Conservation (phyloP, 306 rosid species). For the Pterocarpus macrocarpus region DNA sequence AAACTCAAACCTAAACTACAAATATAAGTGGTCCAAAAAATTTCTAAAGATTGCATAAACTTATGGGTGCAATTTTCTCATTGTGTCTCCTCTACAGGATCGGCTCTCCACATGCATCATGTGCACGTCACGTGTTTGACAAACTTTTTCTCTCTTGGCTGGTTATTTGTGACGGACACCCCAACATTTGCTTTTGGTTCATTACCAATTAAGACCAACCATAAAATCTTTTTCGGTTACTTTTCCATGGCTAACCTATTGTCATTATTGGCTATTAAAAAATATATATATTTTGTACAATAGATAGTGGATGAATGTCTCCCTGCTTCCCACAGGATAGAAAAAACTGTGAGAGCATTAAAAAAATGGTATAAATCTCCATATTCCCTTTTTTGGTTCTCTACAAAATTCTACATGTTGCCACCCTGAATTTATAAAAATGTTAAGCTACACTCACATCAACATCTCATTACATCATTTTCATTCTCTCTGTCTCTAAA, state of each 20-base stretch:
- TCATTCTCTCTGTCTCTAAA: neutral
- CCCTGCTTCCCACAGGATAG: slow-evolving; percentile 33
- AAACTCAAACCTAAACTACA: no score
- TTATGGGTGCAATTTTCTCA: neutral
- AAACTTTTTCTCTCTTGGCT: slow-evolving; percentile 21
- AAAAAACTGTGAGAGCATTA: neutral
- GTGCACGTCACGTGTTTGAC: slow-evolving; percentile 44
- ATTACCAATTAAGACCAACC: slow-evolving; percentile 10
- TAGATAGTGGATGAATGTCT: slow-evolving; percentile 48
- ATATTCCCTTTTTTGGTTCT: slow-evolving; percentile 33
- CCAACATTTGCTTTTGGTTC: slow-evolving; percentile 30
- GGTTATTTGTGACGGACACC: neutral
- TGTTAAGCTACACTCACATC: slow-evolving; percentile 36
- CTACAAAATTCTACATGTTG: slow-evolving; percentile 42
- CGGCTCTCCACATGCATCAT: slow-evolving; percentile 33
- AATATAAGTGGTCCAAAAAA: neutral
- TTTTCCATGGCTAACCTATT: slow-evolving; percentile 22
- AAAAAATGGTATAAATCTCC: slow-evolving; percentile 16
- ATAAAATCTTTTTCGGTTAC: slow-evolving; percentile 29
- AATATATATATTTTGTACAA: neutral
- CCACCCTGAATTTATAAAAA: slow-evolving; percentile 48
- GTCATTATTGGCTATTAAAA: slow-evolving; percentile 37
- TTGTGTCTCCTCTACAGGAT: neutral
- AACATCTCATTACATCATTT: slow-evolving; percentile 21
- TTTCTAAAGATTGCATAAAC: neutral